Percentiles rank a stretch among this genome's conserved stretches.
These are phyloP conservation scores for Solanum chiquidenum DNA, from an alignment of 257 asterid genomes.

Conservation along the genomic window DNA sequence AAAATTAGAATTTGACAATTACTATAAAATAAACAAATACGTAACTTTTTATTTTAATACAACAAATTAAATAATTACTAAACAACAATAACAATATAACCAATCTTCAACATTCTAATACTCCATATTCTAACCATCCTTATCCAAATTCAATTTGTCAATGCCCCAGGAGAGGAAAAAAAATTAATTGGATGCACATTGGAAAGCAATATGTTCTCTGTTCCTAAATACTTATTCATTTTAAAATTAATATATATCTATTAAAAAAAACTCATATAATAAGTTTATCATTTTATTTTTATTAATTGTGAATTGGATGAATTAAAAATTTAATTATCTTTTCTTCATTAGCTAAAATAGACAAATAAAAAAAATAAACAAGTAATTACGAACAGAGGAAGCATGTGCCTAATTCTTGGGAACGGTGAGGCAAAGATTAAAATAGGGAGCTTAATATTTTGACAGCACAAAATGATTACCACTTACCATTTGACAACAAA, in stretches of 20 bases:
- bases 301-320: too few relatives aligned
- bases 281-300: too few relatives aligned
- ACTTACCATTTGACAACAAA: neutral
- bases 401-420: neutral
- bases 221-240: fast-evolving
- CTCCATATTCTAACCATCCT: neutral
- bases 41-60: neutral
- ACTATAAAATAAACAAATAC: too few relatives aligned
- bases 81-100: neutral
- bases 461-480: neutral
- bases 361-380: too few relatives aligned
- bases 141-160: neutral
- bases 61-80: neutral
- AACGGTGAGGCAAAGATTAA: neutral
- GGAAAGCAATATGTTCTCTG: neutral
- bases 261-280: too few relatives aligned
- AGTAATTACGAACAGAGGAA: too few relatives aligned
- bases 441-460: neutral
- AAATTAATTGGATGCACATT: neutral
- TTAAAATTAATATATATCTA: too few relatives aligned
- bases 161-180: neutral
- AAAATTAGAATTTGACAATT: too few relatives aligned
- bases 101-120: neutral
- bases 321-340: too few relatives aligned
- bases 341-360: too few relatives aligned